Percentiles rank a stretch among this genome's conserved stretches.
These are phyloP conservation scores for Macrolepiota albuminosa DNA, from an alignment of 768 basidiomycete genomes.

Conservation along the genomic window DNA sequence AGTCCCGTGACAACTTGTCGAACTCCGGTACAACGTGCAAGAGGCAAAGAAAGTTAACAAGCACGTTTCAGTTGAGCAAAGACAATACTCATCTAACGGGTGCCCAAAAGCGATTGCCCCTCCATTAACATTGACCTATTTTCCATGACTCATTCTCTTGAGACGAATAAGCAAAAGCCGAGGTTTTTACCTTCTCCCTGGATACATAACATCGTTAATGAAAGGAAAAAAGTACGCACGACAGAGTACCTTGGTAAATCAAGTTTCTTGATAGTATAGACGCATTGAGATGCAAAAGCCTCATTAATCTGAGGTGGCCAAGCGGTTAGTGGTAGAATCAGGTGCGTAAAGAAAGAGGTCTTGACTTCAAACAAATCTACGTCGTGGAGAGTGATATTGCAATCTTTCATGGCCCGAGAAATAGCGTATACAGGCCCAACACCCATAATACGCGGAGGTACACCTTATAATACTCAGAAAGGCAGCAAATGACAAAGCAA, in stretches of 20 bases:
- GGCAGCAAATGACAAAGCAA: background rate
- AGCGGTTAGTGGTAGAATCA: background rate
- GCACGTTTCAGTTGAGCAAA: background rate
- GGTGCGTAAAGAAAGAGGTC: background rate
- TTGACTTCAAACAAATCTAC: constrained; percentile 78
- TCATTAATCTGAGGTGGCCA: constrained; percentile 68
- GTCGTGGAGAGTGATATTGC: constrained; percentile 61
- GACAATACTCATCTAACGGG: constrained; percentile 62
- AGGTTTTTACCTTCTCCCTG: constrained; percentile 32
- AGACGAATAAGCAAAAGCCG: background rate
- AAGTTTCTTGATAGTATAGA: constrained; percentile 67
- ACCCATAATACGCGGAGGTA: constrained; percentile 83
- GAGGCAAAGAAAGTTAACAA: constrained; percentile 1
- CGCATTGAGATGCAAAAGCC: constrained; percentile 82
- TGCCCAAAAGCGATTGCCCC: constrained; percentile 88
- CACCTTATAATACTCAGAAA: constrained; percentile 33
- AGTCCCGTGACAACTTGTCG: constrained; percentile 84
- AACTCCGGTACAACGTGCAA: constrained; percentile 73
- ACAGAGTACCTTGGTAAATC: constrained; percentile 40
- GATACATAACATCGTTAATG: background rate
- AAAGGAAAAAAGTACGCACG: background rate
- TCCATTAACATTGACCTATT: constrained; percentile 80
- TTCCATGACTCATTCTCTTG: background rate
- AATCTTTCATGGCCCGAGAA: constrained; percentile 63
- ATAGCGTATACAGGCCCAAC: constrained; percentile 85